These are phyloP conservation scores for Beta macrorhiza DNA, from an alignment of 179 eudicot species.

Conservation along the genomic window DNA sequence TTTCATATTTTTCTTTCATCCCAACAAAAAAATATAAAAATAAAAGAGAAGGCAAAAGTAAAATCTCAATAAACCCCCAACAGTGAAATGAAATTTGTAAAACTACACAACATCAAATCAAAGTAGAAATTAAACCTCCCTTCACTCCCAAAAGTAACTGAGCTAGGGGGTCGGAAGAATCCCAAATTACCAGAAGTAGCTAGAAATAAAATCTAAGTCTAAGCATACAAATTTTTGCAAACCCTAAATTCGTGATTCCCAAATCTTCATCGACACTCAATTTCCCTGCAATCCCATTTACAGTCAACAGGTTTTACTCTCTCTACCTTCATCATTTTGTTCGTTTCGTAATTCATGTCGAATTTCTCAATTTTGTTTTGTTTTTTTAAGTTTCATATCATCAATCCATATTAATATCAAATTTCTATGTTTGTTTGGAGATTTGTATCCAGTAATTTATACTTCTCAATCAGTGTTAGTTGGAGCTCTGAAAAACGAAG, in stretches of 20 bases:
- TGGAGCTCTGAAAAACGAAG: neutral
- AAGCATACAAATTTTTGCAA: neutral
- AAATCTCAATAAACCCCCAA: too few relatives aligned
- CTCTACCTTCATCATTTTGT: neutral
- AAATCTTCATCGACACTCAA: neutral
- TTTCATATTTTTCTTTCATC: too few relatives aligned
- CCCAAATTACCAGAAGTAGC: too few relatives aligned
- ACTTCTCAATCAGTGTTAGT: neutral
- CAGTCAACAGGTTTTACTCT: constrained; percentile 13
- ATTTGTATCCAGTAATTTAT: neutral
- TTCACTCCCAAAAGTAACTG: too few relatives aligned
- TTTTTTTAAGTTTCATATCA: neutral
- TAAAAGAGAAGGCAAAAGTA: too few relatives aligned
- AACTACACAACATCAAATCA: too few relatives aligned
- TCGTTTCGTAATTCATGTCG: neutral
- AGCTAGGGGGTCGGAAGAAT: neutral
- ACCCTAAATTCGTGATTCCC: constrained; percentile 20
- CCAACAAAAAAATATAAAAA: too few relatives aligned
- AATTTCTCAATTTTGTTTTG: neutral
- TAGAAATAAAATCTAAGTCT: neutral
- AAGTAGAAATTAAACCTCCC: too few relatives aligned
- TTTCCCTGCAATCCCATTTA: neutral
- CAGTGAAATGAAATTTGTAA: too few relatives aligned
- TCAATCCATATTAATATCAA: neutral
- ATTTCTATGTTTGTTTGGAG: neutral